Conservation (phyloP, 306 rosid species). For the Potentilla sterilis region DNA sequence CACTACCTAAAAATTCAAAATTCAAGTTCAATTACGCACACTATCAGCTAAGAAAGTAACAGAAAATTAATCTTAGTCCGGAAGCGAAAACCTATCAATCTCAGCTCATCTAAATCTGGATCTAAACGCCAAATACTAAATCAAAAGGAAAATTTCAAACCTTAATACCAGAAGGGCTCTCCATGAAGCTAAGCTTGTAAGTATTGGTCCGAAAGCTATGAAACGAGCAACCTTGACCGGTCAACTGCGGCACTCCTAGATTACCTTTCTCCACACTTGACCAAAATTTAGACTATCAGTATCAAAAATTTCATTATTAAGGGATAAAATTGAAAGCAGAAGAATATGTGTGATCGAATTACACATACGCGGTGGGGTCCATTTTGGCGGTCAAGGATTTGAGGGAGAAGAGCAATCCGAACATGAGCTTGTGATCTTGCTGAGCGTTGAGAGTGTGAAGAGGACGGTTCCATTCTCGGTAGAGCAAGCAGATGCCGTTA, state of each 20-base stretch:
- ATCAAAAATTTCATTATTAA: background rate
- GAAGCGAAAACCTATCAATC: background rate
- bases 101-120: background rate
- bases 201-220: constrained; percentile 91
- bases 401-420: constrained; percentile 92
- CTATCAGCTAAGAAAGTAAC: background rate
- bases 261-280: constrained; percentile 82
- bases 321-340: background rate
- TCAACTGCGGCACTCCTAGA: constrained; percentile 92
- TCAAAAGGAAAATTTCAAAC: constrained; percentile 26
- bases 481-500: constrained; percentile 87
- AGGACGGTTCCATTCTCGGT: constrained; percentile 95
- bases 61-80: background rate
- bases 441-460: constrained; percentile 71
- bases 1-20: background rate
- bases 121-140: background rate
- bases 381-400: constrained; percentile 92
- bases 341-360: background rate
- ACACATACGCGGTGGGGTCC: constrained; percentile 68
- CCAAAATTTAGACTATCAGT: background rate
- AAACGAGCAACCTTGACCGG: constrained; percentile 99
- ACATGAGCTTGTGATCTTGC: constrained; percentile 97
- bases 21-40: background rate
- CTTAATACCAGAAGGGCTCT: constrained; percentile 92
- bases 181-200: constrained; percentile 94